Conservation (phyloP, 176 grass and related monocot species). For the Chrysopogon serrulatus region DNA sequence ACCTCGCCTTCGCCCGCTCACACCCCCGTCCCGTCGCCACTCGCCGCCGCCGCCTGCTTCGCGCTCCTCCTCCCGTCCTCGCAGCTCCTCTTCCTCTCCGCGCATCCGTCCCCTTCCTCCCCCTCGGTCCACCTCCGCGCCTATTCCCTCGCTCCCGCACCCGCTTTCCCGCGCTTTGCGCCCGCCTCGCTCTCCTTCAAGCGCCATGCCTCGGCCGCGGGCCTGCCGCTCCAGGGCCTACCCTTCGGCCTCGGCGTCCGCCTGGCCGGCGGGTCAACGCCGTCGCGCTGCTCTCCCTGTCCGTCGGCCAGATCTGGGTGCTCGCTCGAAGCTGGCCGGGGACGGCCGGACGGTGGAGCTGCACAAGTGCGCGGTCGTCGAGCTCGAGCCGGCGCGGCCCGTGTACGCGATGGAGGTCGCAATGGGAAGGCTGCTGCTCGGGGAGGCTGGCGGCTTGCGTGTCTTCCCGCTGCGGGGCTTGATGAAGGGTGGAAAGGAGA, state of each 20-base stretch:
- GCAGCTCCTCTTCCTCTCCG: constrained; percentile 46
- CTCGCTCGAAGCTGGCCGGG: constrained; percentile 32
- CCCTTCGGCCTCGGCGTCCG: constrained; percentile 57
- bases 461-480: constrained; percentile 55
- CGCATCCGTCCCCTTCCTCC: constrained; percentile 49
- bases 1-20: constrained; percentile 19
- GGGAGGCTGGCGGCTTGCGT: constrained; percentile 74
- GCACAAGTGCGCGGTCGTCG: constrained; percentile 74
- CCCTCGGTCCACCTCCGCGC: constrained; percentile 58
- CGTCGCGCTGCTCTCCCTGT: constrained; percentile 62
- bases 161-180: constrained; percentile 30
- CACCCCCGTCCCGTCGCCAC: constrained; percentile 48
- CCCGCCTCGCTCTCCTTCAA: constrained; percentile 49
- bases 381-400: constrained; percentile 58
- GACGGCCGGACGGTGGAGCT: constrained; percentile 53
- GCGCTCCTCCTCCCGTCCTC: constrained; percentile 49
- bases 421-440: constrained; percentile 69
- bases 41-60: constrained; percentile 54
- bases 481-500: constrained; percentile 58
- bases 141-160: constrained; percentile 35
- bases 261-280: constrained; percentile 59
- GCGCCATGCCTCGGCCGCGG: constrained; percentile 12
- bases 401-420: constrained; percentile 64
- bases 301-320: constrained; percentile 86
- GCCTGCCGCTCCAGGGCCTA: constrained; percentile 48